Percentiles rank a stretch among this genome's conserved stretches.
Conservation (phyloP, 169 alveolate genomes). For the Perkinsus chesapeaki region DNA sequence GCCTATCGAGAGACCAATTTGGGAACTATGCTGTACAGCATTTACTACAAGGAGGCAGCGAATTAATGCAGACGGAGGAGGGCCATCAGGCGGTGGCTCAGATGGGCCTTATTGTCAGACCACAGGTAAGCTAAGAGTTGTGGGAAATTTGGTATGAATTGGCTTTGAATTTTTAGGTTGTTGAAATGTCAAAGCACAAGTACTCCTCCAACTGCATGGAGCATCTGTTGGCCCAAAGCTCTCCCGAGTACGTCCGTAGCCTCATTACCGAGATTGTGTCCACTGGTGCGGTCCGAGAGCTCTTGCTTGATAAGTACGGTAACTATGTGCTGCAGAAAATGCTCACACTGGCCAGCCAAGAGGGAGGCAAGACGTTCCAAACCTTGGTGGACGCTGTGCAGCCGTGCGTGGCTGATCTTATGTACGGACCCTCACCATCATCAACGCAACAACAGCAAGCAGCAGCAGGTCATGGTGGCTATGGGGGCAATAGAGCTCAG, state of each 20-base stretch:
- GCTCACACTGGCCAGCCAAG: neutral
- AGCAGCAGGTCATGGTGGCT: neutral
- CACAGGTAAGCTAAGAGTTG: neutral
- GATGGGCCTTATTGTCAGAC: neutral
- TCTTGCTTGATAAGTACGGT: neutral
- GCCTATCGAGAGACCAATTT: neutral
- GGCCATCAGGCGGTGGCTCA: neutral
- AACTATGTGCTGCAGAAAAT: neutral
- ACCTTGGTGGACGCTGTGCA: neutral
- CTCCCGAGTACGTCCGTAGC: neutral
- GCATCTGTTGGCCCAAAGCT: neutral
- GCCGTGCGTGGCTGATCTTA: neutral
- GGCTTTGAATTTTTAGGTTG: neutral
- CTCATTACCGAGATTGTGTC: neutral
- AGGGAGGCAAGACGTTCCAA: neutral
- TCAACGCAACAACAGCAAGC: neutral
- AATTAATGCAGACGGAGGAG: neutral
- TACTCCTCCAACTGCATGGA: slow-evolving; percentile 2
- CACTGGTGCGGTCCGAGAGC: neutral
- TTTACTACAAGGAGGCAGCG: neutral
- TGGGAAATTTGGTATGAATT: neutral
- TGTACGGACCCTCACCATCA: neutral
- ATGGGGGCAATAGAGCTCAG: neutral
- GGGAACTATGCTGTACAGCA: neutral
- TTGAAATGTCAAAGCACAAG: neutral